Percentiles rank a stretch among this genome's conserved stretches.
Conservation (phyloP, 2,329 filamentous ascomycete genomes). For the Monosporascus sp. region DNA sequence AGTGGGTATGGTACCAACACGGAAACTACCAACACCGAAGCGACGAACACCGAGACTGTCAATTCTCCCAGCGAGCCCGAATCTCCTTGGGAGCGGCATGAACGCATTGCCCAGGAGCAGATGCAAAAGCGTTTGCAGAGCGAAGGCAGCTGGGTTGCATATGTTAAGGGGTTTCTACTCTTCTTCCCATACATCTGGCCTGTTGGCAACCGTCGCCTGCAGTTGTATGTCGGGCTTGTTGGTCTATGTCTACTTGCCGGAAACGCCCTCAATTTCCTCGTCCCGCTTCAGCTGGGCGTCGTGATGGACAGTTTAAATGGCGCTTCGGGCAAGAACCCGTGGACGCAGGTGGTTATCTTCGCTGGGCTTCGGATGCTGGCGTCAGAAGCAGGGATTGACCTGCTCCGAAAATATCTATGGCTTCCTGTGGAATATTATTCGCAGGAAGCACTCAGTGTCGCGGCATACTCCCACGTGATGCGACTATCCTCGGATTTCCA, state of each 20-base stretch:
- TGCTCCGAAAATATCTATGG: slow-evolving; percentile 52
- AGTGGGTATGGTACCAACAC: slow-evolving; percentile 40
- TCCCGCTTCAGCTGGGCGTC: slow-evolving; percentile 76
- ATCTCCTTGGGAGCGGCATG: slow-evolving; percentile 47
- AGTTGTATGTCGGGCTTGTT: slow-evolving; percentile 63
- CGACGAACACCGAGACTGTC: slow-evolving; percentile 25
- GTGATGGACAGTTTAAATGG: slow-evolving; percentile 65
- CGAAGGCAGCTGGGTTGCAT: slow-evolving; percentile 72
- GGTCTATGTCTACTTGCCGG: slow-evolving; percentile 62
- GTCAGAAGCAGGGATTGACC: slow-evolving; percentile 50
- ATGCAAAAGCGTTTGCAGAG: slow-evolving; percentile 66
- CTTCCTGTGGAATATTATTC: slow-evolving; percentile 54
- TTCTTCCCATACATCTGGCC: slow-evolving; percentile 80
- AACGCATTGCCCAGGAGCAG: slow-evolving; percentile 49
- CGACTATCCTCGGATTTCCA: slow-evolving; percentile 58
- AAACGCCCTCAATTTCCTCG: slow-evolving; percentile 69
- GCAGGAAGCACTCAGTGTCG: slow-evolving; percentile 46
- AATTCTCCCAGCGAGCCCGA: slow-evolving; percentile 38
- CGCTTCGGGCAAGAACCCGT: slow-evolving; percentile 41
- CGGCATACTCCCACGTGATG: slow-evolving; percentile 55
- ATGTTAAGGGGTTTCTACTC: slow-evolving; percentile 68
- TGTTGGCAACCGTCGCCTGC: slow-evolving; percentile 57
- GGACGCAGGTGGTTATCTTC: slow-evolving; percentile 48
- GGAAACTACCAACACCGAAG: slow-evolving; percentile 31
- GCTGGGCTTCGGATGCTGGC: slow-evolving; percentile 45